phyloP scores from a whole-genome alignment of 306 rosid species.

The Acmispon strigosus region DNA sequence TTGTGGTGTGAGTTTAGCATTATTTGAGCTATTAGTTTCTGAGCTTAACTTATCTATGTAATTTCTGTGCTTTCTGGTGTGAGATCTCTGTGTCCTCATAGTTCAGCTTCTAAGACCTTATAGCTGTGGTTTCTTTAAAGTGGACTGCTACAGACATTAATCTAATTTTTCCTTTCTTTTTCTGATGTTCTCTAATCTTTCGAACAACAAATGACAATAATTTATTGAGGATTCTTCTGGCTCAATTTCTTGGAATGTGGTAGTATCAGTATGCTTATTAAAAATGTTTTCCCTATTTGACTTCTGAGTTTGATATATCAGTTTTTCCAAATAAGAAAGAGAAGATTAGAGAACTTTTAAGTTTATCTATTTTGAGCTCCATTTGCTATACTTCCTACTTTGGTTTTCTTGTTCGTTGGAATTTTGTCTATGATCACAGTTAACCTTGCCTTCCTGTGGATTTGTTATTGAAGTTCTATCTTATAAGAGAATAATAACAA shows the following conservation, averaged over 20 bases:
- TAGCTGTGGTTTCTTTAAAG: neutral
- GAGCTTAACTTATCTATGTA: neutral
- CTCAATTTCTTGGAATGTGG: neutral
- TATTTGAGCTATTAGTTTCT: neutral
- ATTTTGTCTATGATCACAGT: neutral
- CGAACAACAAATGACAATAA: no score
- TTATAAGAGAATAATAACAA: neutral
- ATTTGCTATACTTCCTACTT: neutral
- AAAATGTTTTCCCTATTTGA: neutral
- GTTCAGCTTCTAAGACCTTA: neutral
- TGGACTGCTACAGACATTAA: neutral
- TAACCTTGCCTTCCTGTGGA: neutral
- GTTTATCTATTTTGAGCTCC: neutral
- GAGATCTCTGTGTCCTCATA: neutral
- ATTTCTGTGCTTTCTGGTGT: neutral
- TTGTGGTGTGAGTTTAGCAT: neutral
- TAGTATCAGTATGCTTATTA: neutral
- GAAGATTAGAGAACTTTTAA: neutral
- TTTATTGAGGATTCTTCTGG: neutral
- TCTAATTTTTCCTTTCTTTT: neutral
- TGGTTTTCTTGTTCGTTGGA: neutral
- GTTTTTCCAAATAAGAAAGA: neutral
- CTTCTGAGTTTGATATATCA: neutral
- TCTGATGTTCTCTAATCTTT: neutral
- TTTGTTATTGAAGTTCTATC: neutral